Evolutionary conservation across 164 flowering plant genomes (phyloP).

Genomic region (Nymphaea colorata): DNA sequence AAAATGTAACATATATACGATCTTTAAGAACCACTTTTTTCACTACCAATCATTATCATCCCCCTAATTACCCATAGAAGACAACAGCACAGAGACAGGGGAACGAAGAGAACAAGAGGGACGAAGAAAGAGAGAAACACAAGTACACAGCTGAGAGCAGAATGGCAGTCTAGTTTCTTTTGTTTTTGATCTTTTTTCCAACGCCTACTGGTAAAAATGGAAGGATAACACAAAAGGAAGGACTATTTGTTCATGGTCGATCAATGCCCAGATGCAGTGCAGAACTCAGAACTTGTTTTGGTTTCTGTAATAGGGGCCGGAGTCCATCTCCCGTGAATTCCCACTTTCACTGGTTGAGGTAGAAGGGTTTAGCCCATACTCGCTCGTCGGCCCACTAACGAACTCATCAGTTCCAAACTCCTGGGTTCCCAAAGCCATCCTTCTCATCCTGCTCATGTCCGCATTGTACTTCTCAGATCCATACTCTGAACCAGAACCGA

Average conservation of each 20-base stretch:
- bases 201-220: too few species aligned
- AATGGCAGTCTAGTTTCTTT: too few species aligned
- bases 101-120: too few species aligned
- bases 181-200: too few species aligned
- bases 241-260: too few species aligned
- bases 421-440: slow-evolving; percentile 4
- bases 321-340: slow-evolving; percentile 4
- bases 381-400: slow-evolving; percentile 1
- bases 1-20: too few species aligned
- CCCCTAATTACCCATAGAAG: too few species aligned
- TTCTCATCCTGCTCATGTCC: slow-evolving; percentile 34
- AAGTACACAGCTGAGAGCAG: too few species aligned
- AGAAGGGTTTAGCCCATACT: slow-evolving; percentile 3
- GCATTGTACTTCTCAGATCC: slow-evolving; percentile 21
- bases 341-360: slow-evolving; percentile 5
- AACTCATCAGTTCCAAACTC: slow-evolving; percentile 5
- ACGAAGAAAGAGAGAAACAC: background rate
- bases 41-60: too few species aligned
- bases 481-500: slow-evolving; percentile 23
- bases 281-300: background rate
- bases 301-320: background rate
- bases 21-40: too few species aligned
- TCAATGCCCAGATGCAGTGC: background rate
- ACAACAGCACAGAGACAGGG: too few species aligned
- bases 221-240: too few species aligned